Base-by-base conservation (phyloP, 2,329 filamentous ascomycete species). In the Lasiodiplodia hormozganensis region DNA sequence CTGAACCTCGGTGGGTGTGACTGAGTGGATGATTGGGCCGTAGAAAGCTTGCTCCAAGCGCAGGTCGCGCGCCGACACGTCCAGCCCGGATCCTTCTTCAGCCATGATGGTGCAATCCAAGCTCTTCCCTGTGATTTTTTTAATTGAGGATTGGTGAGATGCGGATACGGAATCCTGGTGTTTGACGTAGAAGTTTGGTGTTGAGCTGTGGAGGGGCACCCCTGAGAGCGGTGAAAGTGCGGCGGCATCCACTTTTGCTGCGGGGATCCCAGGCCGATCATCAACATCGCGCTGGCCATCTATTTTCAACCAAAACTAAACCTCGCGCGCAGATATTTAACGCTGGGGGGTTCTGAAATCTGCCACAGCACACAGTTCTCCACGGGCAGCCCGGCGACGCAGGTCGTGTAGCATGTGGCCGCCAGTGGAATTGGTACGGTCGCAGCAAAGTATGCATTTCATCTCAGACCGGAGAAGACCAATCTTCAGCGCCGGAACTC, bases 1-100 rank as follows among this genome's bases (percentile, higher is more conserved):
- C 51, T 64, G 67, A 16, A 68, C 57, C 49, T 68, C 57, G 51
- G 57, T 54, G 57, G 67, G 36, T 34, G 67, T 49, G 34, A 64
- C 10, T n/a, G 57, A 56, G 49, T 68, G 67, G 67, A 68, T 68
- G 67, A 68, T 64, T 58, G 67, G 51, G 18, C 67, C 67, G 51
- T 49, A 68, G 23, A 68, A 68, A 38, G 67, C 67, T 18, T 68
- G 67, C 51, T 62, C 58, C 5, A 68, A 49, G n/a, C 67, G 58
- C 25, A 68, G 49, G 40, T 68, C 67, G n/a, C 67, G 67, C 18
- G 67, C 56, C 36, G 65, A 58, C n/a, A 67, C 31, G 52, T 67
- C 52, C 40, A 58, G 53, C n/a, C 40, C 53, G 40, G 43, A 23
- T 14, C n/a, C 21, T 36, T 67, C 65, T n/a, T 56, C 53, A 12